Conservation (phyloP, 768 basidiomycete genomes). For the Mrakia gelida region DNA sequence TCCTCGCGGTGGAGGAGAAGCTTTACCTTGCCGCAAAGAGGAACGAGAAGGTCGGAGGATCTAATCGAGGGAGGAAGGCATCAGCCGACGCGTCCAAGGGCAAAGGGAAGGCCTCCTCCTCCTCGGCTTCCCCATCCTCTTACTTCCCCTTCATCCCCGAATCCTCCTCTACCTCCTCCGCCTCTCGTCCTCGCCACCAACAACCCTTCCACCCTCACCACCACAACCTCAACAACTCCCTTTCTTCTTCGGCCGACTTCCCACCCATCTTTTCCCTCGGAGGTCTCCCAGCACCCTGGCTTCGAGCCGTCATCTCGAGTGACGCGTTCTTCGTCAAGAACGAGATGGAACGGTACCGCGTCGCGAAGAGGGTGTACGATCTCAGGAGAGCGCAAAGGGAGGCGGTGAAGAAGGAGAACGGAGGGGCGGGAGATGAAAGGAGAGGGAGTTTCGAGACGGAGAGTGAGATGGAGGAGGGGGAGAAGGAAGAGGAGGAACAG, state of each 20-base stretch:
- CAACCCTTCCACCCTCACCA: slow-evolving; percentile 6
- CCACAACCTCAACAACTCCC: slow-evolving; percentile 35
- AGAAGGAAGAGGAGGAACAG: slow-evolving; percentile 52
- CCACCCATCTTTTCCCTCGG: slow-evolving; percentile 68
- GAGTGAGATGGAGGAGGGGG: slow-evolving; percentile 31
- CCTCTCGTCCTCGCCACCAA: slow-evolving; percentile 26
- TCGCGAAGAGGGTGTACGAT: slow-evolving; percentile 72
- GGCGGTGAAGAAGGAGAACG: neutral
- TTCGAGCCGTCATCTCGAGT: slow-evolving; percentile 66
- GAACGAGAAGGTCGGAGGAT: neutral
- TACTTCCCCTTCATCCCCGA: neutral
- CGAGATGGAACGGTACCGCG: slow-evolving; percentile 73
- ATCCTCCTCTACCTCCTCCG: neutral
- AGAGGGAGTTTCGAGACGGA: slow-evolving; percentile 28
- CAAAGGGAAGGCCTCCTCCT: neutral
- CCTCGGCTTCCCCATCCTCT: neutral
- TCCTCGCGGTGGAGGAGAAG: slow-evolving; percentile 62
- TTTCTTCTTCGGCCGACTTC: slow-evolving; percentile 33
- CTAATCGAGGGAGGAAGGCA: neutral
- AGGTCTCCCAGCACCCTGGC: slow-evolving; percentile 69
- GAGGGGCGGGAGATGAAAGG: neutral
- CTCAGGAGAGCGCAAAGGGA: slow-evolving; percentile 52
- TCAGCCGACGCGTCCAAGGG: neutral
- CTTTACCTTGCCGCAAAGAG: neutral
- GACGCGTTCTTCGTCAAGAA: slow-evolving; percentile 74